phyloP scores from a whole-genome alignment of 768 basidiomycete genomes.

The Ramaria sp. region DNA sequence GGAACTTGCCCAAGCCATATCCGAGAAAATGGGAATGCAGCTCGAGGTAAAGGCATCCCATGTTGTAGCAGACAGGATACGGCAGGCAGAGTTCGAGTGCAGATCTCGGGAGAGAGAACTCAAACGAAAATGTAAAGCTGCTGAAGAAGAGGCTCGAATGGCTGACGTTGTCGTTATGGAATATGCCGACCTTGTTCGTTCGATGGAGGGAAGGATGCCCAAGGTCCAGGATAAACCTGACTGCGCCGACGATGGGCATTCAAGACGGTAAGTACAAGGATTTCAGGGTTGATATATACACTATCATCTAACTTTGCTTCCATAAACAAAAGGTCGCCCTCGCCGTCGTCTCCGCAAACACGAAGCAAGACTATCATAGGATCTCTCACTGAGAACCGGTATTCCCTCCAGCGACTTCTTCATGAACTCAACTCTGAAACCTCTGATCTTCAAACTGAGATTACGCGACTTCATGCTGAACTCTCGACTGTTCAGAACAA shows the following conservation, averaged over 20 bases:
- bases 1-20: conserved; percentile 33
- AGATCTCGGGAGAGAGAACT: conserved; percentile 39
- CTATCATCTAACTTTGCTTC: not conserved
- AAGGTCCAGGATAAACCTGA: not conserved
- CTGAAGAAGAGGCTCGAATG: conserved; percentile 49
- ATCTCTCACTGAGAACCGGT: conserved; percentile 38
- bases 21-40: conserved; percentile 33
- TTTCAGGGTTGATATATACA: too few species aligned
- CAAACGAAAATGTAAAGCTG: conserved; percentile 32
- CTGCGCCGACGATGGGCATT: too few species aligned
- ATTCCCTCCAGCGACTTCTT: conserved; percentile 36
- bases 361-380: conserved; percentile 17
- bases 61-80: conserved; percentile 41
- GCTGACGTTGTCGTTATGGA: conserved; percentile 57
- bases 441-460: conserved; percentile 33
- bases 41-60: conserved; percentile 41
- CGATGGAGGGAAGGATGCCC: conserved; percentile 39
- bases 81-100: conserved; percentile 44
- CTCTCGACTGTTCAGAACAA: conserved; percentile 31
- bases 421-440: conserved; percentile 39
- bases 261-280: too few species aligned
- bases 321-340: not conserved
- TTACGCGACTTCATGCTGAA: conserved; percentile 32
- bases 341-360: not conserved
- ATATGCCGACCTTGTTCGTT: conserved; percentile 66